Conservation (phyloP, 2,329 filamentous ascomycete genomes). For the Aspergillus cejpii region DNA sequence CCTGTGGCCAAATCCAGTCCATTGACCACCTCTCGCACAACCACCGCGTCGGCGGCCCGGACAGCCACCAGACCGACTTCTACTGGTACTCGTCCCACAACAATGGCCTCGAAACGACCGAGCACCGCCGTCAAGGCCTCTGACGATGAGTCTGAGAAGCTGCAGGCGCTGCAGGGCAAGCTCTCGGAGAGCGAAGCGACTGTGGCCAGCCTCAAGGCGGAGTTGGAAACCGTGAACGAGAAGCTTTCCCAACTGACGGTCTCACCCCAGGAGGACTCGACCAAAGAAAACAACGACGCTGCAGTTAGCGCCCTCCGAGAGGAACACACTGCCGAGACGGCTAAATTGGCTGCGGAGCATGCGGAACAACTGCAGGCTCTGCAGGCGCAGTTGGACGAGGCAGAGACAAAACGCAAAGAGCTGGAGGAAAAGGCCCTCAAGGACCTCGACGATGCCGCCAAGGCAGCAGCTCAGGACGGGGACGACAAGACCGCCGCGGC, state of each 20-base stretch:
- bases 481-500: constrained; percentile 31
- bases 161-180: constrained; percentile 32
- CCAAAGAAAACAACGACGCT: constrained; percentile 17
- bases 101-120: constrained; percentile 32
- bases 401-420: constrained; percentile 32
- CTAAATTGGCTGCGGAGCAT: constrained; percentile 28
- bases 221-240: constrained; percentile 32
- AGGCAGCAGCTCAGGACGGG: constrained; percentile 31
- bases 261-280: constrained; percentile 19
- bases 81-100: constrained; percentile 12
- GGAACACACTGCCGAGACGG: constrained; percentile 31
- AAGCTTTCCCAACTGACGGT: constrained; percentile 30
- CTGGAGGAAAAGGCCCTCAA: constrained; percentile 33
- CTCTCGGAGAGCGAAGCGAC: constrained; percentile 34
- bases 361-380: constrained; percentile 30
- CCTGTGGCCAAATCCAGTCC: constrained; percentile 23
- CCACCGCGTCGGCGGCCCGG: constrained; percentile 19
- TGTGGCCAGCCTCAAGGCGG: constrained; percentile 28
- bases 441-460: constrained; percentile 36
- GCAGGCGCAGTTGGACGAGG: constrained; percentile 31
- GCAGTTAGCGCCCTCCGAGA: constrained; percentile 24
- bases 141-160: constrained; percentile 29
- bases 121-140: constrained; percentile 30
- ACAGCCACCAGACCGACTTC: constrained; percentile 16
- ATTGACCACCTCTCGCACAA: constrained; percentile 17